These are phyloP conservation scores for Exsudoporus floridanus DNA, from an alignment of 1,284 basidiomycete genomes.

Conservation along the genomic window DNA sequence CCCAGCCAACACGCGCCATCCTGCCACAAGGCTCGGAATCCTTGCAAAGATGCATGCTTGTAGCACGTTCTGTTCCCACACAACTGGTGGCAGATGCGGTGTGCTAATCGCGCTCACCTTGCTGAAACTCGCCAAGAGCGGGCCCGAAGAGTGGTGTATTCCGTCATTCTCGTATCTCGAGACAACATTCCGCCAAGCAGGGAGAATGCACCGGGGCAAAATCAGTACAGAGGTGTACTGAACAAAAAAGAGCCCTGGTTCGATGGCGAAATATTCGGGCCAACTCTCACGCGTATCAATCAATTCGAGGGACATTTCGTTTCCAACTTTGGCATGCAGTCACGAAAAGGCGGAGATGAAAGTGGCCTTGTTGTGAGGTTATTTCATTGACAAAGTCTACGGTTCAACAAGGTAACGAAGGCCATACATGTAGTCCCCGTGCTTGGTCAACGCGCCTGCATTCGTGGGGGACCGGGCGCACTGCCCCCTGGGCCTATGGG, in stretches of 20 bases:
- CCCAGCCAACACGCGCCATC: constrained; percentile 3
- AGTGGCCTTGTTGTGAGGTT: background rate
- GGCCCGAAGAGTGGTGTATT: too few species aligned
- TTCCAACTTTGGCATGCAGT: background rate
- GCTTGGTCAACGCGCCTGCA: background rate
- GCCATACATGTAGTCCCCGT: background rate
- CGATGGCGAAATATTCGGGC: too few species aligned
- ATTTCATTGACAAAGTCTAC: background rate
- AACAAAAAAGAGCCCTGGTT: too few species aligned
- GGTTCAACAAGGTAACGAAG: too few species aligned
- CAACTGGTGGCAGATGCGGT: too few species aligned
- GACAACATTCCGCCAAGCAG: too few species aligned
- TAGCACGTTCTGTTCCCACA: too few species aligned
- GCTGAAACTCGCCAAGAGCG: too few species aligned
- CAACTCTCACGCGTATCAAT: background rate
- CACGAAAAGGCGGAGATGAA: constrained; percentile 3
- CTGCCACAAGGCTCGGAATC: constrained; percentile 1
- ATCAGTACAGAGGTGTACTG: too few species aligned
- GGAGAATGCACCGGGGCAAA: too few species aligned
- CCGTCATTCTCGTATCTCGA: too few species aligned
- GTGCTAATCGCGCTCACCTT: background rate
- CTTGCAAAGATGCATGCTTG: too few species aligned
- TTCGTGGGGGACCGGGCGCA: background rate
- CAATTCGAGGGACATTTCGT: background rate
- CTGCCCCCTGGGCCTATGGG: background rate